Percentiles rank a stretch among this genome's conserved stretches.
Evolutionary conservation across 371 early-diverging fungal genomes (phyloP).

Genomic region (Neoconidiobolus thromboides): DNA sequence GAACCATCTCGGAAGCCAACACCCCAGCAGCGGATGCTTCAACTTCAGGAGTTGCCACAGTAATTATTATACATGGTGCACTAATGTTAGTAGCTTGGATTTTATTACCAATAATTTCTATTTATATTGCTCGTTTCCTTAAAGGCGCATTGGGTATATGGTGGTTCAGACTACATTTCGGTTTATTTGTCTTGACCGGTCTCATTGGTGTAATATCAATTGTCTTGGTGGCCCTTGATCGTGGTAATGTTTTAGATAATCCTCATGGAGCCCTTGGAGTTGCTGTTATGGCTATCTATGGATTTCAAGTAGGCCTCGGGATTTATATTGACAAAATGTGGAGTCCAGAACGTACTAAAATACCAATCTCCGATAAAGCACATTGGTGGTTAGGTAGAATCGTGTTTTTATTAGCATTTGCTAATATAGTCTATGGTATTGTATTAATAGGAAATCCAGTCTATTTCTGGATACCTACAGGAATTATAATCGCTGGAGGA

Average conservation of each 20-base stretch:
- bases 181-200: background rate
- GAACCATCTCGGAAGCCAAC: too few species aligned
- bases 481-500: too few species aligned
- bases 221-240: background rate
- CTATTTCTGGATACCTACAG: background rate
- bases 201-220: background rate
- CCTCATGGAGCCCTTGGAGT: background rate
- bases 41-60: too few species aligned
- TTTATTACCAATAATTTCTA: background rate
- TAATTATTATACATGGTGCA: background rate
- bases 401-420: background rate
- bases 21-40: too few species aligned
- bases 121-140: background rate
- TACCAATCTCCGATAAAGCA: background rate
- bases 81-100: constrained; percentile 2
- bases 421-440: constrained; percentile 1
- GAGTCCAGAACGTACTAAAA: background rate
- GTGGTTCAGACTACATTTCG: constrained; percentile 1
- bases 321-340: background rate
- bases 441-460: background rate
- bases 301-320: background rate
- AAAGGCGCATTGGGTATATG: background rate
- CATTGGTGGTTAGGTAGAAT: background rate
- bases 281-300: background rate
- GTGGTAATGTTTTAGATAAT: background rate